Evolutionary conservation across 805 yeast species (phyloP).

Genomic region (Kurtzmaniella fragi): DNA sequence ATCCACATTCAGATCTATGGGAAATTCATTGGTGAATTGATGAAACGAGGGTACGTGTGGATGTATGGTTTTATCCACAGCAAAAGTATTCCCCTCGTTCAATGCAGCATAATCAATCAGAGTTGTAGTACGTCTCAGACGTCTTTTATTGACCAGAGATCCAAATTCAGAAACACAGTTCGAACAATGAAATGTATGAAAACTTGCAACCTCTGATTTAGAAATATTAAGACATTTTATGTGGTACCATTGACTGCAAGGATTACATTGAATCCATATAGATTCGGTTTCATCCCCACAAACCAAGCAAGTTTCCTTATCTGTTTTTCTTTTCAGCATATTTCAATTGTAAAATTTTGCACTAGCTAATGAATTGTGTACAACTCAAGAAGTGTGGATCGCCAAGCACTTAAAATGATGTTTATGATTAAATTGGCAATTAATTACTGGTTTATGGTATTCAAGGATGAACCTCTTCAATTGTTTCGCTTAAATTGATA

Average conservation of each 20-base stretch:
- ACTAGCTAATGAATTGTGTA: too few relatives aligned
- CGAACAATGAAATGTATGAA: constrained; percentile 52
- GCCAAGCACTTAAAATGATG: too few relatives aligned
- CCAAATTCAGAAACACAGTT: constrained; percentile 44
- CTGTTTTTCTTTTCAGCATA: not conserved
- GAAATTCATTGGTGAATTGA: constrained; percentile 20
- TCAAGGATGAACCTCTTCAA: too few relatives aligned
- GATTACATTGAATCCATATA: constrained; percentile 57
- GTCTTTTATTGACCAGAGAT: constrained; percentile 45
- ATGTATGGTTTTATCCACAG: constrained; percentile 42
- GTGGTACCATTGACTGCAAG: constrained; percentile 55
- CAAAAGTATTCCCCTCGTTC: constrained; percentile 61
- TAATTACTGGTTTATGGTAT: too few relatives aligned
- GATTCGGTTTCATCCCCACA: not conserved
- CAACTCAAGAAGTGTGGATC: too few relatives aligned
- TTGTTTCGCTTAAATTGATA: too few relatives aligned
- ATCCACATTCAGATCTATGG: constrained; percentile 6
- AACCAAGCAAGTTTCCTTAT: not conserved
- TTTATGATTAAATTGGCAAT: too few relatives aligned
- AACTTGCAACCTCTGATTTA: constrained; percentile 26
- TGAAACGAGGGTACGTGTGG: constrained; percentile 45
- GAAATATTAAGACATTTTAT: constrained; percentile 40
- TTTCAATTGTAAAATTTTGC: too few relatives aligned
- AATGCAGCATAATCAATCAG: constrained; percentile 74
- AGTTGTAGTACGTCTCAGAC: constrained; percentile 47